Evolutionary conservation across 176 grass and related monocot genomes (phyloP), one percentile per base, ranked within the genome.

Genomic region (Carex myosuroides): DNA sequence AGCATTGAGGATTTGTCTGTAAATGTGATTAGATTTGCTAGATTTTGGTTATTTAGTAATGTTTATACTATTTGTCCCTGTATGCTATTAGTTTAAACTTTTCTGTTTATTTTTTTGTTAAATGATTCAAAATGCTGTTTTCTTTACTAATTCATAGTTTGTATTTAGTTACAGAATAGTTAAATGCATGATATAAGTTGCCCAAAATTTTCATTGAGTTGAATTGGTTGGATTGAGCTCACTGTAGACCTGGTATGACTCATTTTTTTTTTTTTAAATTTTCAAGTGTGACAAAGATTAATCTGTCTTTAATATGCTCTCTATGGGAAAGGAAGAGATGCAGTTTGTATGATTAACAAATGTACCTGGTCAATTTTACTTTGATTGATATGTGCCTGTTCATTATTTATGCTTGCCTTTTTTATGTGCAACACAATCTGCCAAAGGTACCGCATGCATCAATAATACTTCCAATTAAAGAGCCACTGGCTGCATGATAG

Each of bases 1-100:
- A 53, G 42, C 80, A 16, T 4, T 50, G 80, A 67, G 62, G 60
- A 83, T 65, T n/a, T 42, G 32, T 83, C 48, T 83, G 80, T 83
- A 77, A 56, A 77, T 56, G 48, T 37, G 10, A 70, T 37, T 46
- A 73, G 46, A 5, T 77, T 77, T 77, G 50, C 6, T 77, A 77
- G 73, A 16, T 77, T 77, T 77, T 13, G 24, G 26, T 55, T 77
- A 56, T 77, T 77, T 77, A 77, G 50, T 76, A 26, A 30, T 76
- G 22, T 76, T 29, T 76, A 29, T 75, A 75, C 46, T 62, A 24
- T 62, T 62, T 62, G 8, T 24, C 60, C 20, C 70, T 73, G 42
- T 73, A 73, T 73, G 42, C 14, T 74, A 52, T 53, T 13, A 48
- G 11, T 70, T 70, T 35, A 67, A 52, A 54, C 3, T 26, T 4